Base-by-base conservation (phyloP, 139 green algal species). In the Chlorokybus atmophyticus region DNA sequence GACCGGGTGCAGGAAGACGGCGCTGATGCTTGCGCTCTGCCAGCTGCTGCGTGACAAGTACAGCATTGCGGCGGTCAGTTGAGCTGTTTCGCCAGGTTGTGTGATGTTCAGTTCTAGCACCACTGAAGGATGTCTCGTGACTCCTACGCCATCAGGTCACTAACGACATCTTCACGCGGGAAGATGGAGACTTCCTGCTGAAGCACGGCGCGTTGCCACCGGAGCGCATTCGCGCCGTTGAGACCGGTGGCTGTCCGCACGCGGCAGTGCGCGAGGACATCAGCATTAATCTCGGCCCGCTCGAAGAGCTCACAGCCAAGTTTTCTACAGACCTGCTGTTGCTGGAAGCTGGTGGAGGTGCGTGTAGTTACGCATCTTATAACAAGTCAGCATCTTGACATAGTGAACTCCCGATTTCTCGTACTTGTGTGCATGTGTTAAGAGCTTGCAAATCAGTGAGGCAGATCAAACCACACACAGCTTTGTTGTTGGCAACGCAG, bases 161-260 rank as follows among this genome's bases (percentile, higher is more conserved):
- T 10, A 78, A 78, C 53, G 70, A 78, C 54, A 78, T 78, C 60
- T 78, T 78, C 61, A 78, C 70, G 24, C 56, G 49, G 6, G 70
- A 78, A 39, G 70, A 78, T 29, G 70, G 66, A 24, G 70, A 78
- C 52, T 78, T 78, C 49, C 54, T 78, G 31, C 29, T 59, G 32
- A 29, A 44, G 17, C 35, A 78, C 55, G 59, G 60, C 17, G 70
- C 70, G 23, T 62, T 78, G 31, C 47, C 57, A 14, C n/a, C 59
- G n/a, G 65, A 64, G 29, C 42, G 70, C 7, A 75, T 78, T 29
- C 55, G 61, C n/a, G 66, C 70, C 3, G 57, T 78, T n/a, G 66
- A 78, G 39, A 78, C 70, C 5, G 70, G 70, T 24, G 70, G 70
- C 25, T 78, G 70, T 48, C 70, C 65, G 50, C 70, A 78, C 50